Evolutionary conservation across 2,329 filamentous ascomycete species (phyloP).

Genomic region (Ophiostoma angusticollis): DNA sequence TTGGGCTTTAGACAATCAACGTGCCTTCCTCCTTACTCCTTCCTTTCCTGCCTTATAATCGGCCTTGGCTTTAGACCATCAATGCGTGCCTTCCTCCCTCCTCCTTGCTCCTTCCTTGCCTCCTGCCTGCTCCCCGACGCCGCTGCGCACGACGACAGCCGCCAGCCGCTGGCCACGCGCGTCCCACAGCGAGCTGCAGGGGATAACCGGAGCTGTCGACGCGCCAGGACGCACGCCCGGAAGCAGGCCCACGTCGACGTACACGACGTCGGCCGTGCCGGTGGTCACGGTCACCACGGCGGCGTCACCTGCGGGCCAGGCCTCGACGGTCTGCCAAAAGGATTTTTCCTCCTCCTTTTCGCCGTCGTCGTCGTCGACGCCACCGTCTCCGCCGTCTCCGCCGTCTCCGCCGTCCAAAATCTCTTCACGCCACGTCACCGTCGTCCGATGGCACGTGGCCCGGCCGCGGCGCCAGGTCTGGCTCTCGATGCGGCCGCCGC

Average conservation of each 20-base stretch:
- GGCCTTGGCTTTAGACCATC: too few species aligned
- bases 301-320: not conserved
- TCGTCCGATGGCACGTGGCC: not conserved
- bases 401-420: too few species aligned
- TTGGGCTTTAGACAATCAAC: too few species aligned
- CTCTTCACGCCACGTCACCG: too few species aligned
- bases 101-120: too few species aligned
- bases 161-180: conserved; percentile 22
- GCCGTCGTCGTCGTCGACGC: too few species aligned
- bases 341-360: not conserved
- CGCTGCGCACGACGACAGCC: conserved; percentile 20
- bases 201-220: conserved; percentile 22
- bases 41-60: too few species aligned
- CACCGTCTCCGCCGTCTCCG: not conserved
- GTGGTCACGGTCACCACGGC: not conserved
- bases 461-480: not conserved
- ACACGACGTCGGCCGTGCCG: conserved; percentile 5
- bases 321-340: not conserved
- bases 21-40: too few species aligned
- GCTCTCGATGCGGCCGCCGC: not conserved
- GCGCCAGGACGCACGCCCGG: not conserved
- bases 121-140: not conserved
- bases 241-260: conserved; percentile 7
- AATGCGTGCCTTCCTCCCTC: too few species aligned
- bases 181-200: conserved; percentile 32